Conservation (phyloP, 2,329 filamentous ascomycete species). For the Aspergillus pseudotamarii region DNA sequence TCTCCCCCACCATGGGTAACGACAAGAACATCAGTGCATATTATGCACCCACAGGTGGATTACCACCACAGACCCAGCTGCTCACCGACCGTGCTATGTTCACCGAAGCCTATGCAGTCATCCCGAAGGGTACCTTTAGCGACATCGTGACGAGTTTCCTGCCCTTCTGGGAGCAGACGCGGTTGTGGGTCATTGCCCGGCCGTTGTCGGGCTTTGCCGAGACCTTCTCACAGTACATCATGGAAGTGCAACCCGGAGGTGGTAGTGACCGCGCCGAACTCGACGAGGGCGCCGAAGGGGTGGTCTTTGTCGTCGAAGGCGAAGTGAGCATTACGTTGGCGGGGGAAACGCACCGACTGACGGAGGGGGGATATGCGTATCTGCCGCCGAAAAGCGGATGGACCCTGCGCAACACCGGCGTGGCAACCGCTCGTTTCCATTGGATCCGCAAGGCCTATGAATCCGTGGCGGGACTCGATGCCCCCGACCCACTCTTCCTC, state of each 20-base stretch:
- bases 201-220: constrained; percentile 29
- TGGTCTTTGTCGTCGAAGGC: constrained; percentile 27
- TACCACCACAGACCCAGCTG: constrained; percentile 27
- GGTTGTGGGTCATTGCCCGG: constrained; percentile 28
- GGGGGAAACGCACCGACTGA: constrained; percentile 20
- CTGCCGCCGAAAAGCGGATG: constrained; percentile 28
- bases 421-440: constrained; percentile 26
- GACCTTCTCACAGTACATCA: constrained; percentile 32
- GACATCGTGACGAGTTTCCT: constrained; percentile 31
- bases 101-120: constrained; percentile 28
- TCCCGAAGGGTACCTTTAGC: constrained; percentile 27
- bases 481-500: constrained; percentile 26
- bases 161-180: constrained; percentile 30
- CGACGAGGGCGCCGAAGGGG: constrained; percentile 23
- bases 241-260: constrained; percentile 28
- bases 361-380: constrained; percentile 28
- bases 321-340: constrained; percentile 23
- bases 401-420: constrained; percentile 24
- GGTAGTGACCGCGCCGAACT: constrained; percentile 27
- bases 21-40: constrained; percentile 39
- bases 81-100: constrained; percentile 32
- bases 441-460: constrained; percentile 30
- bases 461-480: constrained; percentile 23
- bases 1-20: background rate
- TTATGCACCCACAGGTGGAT: constrained; percentile 27